These are phyloP conservation scores for Tetracladium maxilliforme DNA, from an alignment of 2,329 filamentous ascomycete genomes.

Conservation along the genomic window DNA sequence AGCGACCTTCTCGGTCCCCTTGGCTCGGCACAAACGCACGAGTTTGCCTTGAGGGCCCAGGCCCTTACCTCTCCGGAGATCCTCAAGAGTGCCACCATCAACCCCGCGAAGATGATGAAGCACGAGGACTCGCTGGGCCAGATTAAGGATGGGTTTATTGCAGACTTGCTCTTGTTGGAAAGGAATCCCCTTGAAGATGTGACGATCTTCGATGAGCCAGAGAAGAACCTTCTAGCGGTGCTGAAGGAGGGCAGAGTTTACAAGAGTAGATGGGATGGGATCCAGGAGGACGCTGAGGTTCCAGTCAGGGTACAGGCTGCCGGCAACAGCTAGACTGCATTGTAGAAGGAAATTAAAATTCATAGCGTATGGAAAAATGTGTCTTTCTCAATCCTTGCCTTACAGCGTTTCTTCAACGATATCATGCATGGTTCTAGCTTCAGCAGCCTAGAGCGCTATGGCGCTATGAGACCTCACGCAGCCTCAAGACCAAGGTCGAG, in stretches of 20 bases:
- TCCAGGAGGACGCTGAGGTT: constrained; percentile 2
- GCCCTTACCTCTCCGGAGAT: constrained; percentile 25
- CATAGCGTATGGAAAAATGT: no score
- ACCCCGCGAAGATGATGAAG: constrained; percentile 31
- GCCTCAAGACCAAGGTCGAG: no score
- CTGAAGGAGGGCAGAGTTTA: constrained; percentile 37
- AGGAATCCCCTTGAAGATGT: constrained; percentile 40
- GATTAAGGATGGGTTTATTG: constrained; percentile 30
- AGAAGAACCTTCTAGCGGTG: constrained; percentile 31
- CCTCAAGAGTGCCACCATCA: constrained; percentile 35
- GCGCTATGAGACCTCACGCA: no score
- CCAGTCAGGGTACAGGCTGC: no score
- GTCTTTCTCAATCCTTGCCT: no score
- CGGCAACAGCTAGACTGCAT: no score
- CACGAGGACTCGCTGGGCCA: constrained; percentile 31
- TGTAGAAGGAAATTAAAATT: no score
- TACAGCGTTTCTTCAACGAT: no score
- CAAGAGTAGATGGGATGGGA: constrained; percentile 5
- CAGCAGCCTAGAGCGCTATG: no score
- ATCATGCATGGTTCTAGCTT: no score
- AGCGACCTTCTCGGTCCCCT: constrained; percentile 37
- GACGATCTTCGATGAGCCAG: constrained; percentile 26
- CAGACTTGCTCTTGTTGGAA: constrained; percentile 36
- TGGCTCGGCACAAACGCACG: constrained; percentile 27
- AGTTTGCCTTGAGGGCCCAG: constrained; percentile 28